A percentile compares a stretch with the other conserved stretches of the same genome.
Evolutionary conservation across 176 grass and related monocot species (phyloP).

Genomic region (Triticum timopheevii): DNA sequence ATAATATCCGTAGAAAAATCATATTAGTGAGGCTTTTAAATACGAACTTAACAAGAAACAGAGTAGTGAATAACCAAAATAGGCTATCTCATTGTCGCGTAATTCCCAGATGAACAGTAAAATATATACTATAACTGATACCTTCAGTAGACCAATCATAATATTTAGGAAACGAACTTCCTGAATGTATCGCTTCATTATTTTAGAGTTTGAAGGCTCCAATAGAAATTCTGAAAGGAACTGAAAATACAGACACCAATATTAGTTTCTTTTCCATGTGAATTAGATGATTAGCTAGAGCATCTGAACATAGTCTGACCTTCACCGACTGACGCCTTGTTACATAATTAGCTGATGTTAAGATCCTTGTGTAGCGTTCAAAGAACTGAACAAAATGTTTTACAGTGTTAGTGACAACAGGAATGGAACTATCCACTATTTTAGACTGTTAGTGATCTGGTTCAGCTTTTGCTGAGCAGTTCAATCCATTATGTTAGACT

Average conservation of each 20-base stretch:
- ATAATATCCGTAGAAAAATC: background rate
- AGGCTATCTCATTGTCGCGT: background rate
- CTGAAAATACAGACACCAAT: slow-evolving; percentile 29
- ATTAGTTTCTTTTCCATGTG: slow-evolving; percentile 32
- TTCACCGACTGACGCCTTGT: slow-evolving; percentile 80
- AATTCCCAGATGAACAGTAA: slow-evolving; percentile 19
- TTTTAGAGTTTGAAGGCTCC: slow-evolving; percentile 68
- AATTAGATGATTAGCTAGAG: slow-evolving; percentile 14
- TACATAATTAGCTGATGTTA: slow-evolving; percentile 75
- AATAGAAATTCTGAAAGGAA: slow-evolving; percentile 81
- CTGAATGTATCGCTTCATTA: slow-evolving; percentile 71
- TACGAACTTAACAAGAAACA: background rate
- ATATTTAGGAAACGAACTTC: slow-evolving; percentile 69
- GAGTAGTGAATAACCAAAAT: background rate
- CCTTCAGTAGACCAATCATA: slow-evolving; percentile 68
- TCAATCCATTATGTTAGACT: slow-evolving; percentile 6
- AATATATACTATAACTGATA: slow-evolving; percentile 19
- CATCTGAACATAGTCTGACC: slow-evolving; percentile 42
- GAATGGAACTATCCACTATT: slow-evolving; percentile 17
- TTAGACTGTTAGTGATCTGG: slow-evolving; percentile 4
- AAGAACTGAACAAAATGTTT: slow-evolving; percentile 58
- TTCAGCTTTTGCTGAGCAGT: background rate
- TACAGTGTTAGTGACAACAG: slow-evolving; percentile 1
- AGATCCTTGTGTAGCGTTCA: slow-evolving; percentile 63
- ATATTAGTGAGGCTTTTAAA: background rate